phyloP scores from a whole-genome alignment of 2,329 filamentous ascomycete species.

The Dothideomycetes sp. region DNA sequence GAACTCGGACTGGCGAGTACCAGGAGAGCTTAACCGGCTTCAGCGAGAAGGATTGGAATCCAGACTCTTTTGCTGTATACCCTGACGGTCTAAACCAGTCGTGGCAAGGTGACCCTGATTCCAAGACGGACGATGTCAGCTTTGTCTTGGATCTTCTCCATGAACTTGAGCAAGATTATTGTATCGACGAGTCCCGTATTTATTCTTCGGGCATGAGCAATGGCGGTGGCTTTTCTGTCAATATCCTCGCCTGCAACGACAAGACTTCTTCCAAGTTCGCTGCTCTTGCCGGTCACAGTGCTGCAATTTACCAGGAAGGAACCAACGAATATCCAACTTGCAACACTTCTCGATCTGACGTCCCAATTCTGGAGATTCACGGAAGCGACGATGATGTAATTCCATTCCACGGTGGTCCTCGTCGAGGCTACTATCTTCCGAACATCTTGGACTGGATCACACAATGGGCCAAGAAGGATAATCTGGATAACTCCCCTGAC shows the following conservation, averaged over 20 bases:
- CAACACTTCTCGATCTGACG: too few relatives aligned
- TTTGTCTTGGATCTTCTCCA: conserved; percentile 35
- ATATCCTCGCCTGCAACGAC: conserved; percentile 37
- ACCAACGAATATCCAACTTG: too few relatives aligned
- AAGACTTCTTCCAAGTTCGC: conserved; percentile 35
- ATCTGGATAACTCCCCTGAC: too few relatives aligned
- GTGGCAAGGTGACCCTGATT: conserved; percentile 36
- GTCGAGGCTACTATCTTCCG: too few relatives aligned
- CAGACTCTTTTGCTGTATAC: conserved; percentile 36
- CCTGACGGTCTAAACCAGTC: conserved; percentile 31
- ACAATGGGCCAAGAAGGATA: too few relatives aligned
- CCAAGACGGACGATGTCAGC: conserved; percentile 33
- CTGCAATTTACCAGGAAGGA: conserved; percentile 41
- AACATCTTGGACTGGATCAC: too few relatives aligned
- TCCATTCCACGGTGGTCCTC: too few relatives aligned
- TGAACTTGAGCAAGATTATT: conserved; percentile 31
- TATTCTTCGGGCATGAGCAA: conserved; percentile 44
- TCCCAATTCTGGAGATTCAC: too few relatives aligned
- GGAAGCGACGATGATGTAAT: too few relatives aligned
- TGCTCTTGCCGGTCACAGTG: conserved; percentile 42
- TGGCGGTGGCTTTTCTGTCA: conserved; percentile 42
- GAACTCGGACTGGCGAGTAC: conserved; percentile 27
- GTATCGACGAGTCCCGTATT: conserved; percentile 34
- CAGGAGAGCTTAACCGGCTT: conserved; percentile 38
- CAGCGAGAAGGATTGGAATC: conserved; percentile 36